Base-by-base conservation (phyloP, 306 rosid species). In the Acacia acuminata region DNA sequence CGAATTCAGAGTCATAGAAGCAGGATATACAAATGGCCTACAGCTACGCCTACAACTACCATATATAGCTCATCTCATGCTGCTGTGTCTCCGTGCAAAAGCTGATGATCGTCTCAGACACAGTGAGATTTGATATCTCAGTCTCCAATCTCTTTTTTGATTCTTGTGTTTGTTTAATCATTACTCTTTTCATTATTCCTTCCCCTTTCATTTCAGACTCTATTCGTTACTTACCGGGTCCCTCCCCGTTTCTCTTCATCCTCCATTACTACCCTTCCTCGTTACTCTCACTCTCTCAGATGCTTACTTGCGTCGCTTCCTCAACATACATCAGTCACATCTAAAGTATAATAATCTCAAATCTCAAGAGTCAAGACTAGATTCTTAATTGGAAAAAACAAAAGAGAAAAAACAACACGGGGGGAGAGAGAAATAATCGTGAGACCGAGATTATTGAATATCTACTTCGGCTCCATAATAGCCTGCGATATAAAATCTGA, bases 101-200 rank as follows among this genome's bases (percentile, higher is more conserved):
- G n/a, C 43, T 64, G 36, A 10, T 10, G 17, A 61, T 61, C 63
- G 3, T 56, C 63, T 2, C 67, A 61, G 36, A 12, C 17, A 4
- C 8, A 25, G 65, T 22, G 32, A 22, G 65, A 58, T 58, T 8
- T 4, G 14, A 58, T 58, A 22, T 58, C 65, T 22, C 38, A 61
- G 15, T 25, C 36, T 1, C 60, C 4, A 22, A 43, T 74, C 47
- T 11, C 25, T 55, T 36, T 13, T 73, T 16, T 43, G 43, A 42
- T 51, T 53, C 56, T 30, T 11, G 12, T 42, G 3, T 55, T 51
- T 66, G 10, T 56, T 72, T 68, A 76, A 82, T 82, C 77, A 76
- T 76, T 27, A 82, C 16, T 69, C n/a, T 48, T 74, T 22, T n/a
- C 30, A 58, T 58, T 22, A 58, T 22, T 58, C 65, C 32, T 22